phyloP scores from a whole-genome alignment of 2,329 filamentous ascomycete species.

The Fusarium brachygibbosum region DNA sequence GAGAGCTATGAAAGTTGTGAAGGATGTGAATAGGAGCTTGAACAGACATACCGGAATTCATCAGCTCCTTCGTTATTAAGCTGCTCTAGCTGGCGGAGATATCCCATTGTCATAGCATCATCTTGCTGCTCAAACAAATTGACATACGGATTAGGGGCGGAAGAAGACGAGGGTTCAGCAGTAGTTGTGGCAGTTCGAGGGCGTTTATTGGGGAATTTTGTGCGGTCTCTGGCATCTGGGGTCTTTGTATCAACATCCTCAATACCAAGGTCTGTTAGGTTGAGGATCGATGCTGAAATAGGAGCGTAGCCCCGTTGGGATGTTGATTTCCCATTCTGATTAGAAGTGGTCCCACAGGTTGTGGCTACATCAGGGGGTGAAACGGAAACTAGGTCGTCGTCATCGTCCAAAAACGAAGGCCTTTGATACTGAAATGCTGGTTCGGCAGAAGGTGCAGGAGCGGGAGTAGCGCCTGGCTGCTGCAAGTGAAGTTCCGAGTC shows the following conservation, averaged over 20 bases:
- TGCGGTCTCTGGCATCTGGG: neutral
- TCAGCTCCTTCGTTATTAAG: slow-evolving; percentile 46
- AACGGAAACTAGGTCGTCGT: slow-evolving; percentile 34
- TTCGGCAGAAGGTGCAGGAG: slow-evolving; percentile 14
- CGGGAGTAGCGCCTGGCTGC: slow-evolving; percentile 28
- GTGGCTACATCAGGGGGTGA: neutral
- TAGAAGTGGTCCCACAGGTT: slow-evolving; percentile 8
- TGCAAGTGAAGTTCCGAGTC: slow-evolving; percentile 12
- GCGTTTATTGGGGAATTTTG: neutral
- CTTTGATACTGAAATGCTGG: slow-evolving; percentile 38
- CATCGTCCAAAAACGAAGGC: slow-evolving; percentile 43
- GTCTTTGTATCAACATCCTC: slow-evolving; percentile 6
- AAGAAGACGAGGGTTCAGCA: slow-evolving; percentile 33
- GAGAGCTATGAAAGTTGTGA: neutral
- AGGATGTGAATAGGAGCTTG: too few species aligned
- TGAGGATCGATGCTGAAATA: slow-evolving; percentile 39
- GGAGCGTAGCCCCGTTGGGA: slow-evolving; percentile 39
- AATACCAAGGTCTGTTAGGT: slow-evolving; percentile 29
- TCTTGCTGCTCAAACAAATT: slow-evolving; percentile 52
- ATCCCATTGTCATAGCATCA: slow-evolving; percentile 50
- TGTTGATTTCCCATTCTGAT: neutral
- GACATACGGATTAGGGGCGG: slow-evolving; percentile 50
- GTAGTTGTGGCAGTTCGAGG: slow-evolving; percentile 1
- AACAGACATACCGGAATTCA: slow-evolving; percentile 51
- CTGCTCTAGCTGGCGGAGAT: slow-evolving; percentile 49